Evolutionary conservation across 805 yeast species (phyloP), one percentile per base, ranked within the genome.

Genomic region (Candida incommunis): DNA sequence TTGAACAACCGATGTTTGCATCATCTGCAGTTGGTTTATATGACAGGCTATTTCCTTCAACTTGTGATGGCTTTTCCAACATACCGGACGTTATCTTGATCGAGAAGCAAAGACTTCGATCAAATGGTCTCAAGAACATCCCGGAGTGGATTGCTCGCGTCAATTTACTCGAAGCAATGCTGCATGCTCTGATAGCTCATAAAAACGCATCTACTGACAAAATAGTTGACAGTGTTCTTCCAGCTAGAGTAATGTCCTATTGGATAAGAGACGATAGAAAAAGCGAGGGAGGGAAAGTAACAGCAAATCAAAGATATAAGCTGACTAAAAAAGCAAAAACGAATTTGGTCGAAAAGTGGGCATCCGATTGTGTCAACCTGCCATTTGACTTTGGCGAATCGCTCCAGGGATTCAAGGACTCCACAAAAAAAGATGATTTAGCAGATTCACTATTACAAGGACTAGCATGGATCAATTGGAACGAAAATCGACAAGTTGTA

Each of bases 371-470:
- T n/a, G 29, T 37, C 2, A n/a, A 16, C 3, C 41, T 49, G 15
- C 53, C 52, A 1, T 41, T 54, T 4, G 37, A 15, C 2, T 35
- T 51, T 18, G 44, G 18, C 5, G 23, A 21, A 3, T 15, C 45
- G n/a, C 24, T 23, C 1, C 27, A 23, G 4, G 43, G 22, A 1
- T 27, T 23, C 18, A 23, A 41, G 3, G 21, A 22, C 3, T 31
- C 37, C 9, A 59, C 56, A 20, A 80, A 80, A 55, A 72, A 73
- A 40, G 88, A 80, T 55, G 88, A 80, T 56, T 61, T 80, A 45
- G 72, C 78, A 5, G 88, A 80, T 56, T 68, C 80, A 0, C 61
- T 80, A n/a, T 60, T 80, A 15, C 84, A 80, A 56, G 82, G 75
- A 1, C 48, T 78, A 2, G 67, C 74, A 0, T 72, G 74, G 67